phyloP scores from a whole-genome alignment of 345 rosid species.

The Rhizophora apiculata region DNA sequence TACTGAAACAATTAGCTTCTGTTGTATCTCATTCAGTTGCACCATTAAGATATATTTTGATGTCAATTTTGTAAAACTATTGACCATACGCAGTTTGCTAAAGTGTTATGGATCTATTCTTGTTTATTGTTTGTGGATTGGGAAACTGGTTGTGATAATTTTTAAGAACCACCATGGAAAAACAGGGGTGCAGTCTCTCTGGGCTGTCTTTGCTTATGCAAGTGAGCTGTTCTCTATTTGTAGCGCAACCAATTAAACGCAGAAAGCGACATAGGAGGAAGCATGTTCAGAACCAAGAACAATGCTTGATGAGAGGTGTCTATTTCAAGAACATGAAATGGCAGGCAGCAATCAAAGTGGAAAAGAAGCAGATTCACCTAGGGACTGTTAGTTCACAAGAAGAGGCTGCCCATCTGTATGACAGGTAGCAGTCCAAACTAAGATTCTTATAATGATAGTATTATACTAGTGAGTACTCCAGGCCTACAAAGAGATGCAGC shows the following conservation, averaged over 20 bases:
- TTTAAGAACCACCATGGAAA: neutral
- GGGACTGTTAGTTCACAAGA: constrained; percentile 92
- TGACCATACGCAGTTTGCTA: too few relatives aligned
- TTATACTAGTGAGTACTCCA: neutral
- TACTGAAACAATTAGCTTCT: too few relatives aligned
- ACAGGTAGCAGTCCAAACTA: constrained; percentile 47
- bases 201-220: neutral
- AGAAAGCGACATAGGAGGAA: constrained; percentile 91
- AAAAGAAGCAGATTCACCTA: constrained; percentile 91
- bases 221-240: neutral
- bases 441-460: neutral
- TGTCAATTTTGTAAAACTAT: too few relatives aligned
- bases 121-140: too few relatives aligned
- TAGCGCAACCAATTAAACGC: constrained; percentile 80
- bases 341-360: constrained; percentile 98
- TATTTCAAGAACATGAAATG: constrained; percentile 98
- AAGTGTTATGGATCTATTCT: neutral
- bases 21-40: too few relatives aligned
- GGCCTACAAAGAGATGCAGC: neutral
- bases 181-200: constrained; percentile 1
- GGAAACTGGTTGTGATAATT: neutral
- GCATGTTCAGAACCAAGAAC: constrained; percentile 81
- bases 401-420: constrained; percentile 92
- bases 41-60: too few relatives aligned
- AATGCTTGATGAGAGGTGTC: constrained; percentile 95